Evolutionary conservation across 2,329 filamentous ascomycete species (phyloP), one percentile per base, ranked within the genome.

Genomic region (Aspergillus ustus): DNA sequence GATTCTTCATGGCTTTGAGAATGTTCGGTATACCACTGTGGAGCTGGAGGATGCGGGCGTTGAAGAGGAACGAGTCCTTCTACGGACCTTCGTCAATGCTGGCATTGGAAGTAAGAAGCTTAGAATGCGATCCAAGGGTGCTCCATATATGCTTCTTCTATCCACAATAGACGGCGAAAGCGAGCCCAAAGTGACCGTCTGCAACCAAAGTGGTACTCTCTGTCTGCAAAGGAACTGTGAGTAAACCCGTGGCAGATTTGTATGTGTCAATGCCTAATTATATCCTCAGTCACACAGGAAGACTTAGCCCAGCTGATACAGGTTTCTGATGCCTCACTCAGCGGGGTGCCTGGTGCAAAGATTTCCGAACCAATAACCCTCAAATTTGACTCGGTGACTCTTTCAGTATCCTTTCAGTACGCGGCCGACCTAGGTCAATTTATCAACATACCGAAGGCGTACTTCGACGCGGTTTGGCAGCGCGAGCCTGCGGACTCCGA

Each of bases 121-220:
- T 20, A 70, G 73, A 44, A 70, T 74, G 68, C 69, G 68, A 50
- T 72, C 70, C 2, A 72, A 70, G 52, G 68, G 68, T 7, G 72
- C 73, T 19, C 71, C 73, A 7, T 75, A 75, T 43, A 72, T 75
- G 72, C 64, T 75, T 5, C 58, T 75, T 8, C 20, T 75, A 13
- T 71, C 68, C 9, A 70, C 70, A 2, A 68, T 63, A 22, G 68
- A 73, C 3, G 73, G 72, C 3, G 72, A 74, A 57, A 74, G 70
- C 44, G 72, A 75, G 46, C 72, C 72, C 2, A 75, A 71, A 31
- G 64, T 75, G 20, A 67, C 72, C 7, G 56, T 75, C 17, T 74
- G 72, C 53, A 75, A 75, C 25, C 73, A 75, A 59, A 73, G 68
- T 51, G 72, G 73, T 8, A 69, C 69, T 9, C 61, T 75, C 29